Percentiles rank a stretch among this genome's conserved stretches.
phyloP scores from a whole-genome alignment of 768 basidiomycete genomes.

The Rhodotorula kratochvilovae region DNA sequence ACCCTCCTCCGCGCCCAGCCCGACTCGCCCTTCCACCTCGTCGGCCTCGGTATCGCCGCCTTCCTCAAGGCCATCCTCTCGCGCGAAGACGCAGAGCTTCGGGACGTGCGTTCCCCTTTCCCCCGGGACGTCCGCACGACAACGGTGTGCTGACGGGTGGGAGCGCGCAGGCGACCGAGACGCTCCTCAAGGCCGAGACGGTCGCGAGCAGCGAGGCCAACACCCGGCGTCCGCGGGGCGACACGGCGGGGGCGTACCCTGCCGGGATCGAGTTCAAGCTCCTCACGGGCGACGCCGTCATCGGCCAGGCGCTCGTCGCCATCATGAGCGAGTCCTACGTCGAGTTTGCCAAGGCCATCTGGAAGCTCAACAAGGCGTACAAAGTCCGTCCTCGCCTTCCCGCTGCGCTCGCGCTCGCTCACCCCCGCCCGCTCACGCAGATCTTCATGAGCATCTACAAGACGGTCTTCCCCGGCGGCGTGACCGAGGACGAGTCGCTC shows the following conservation, averaged over 20 bases:
- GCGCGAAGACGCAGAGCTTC: constrained; percentile 29
- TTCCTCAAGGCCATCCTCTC: constrained; percentile 26
- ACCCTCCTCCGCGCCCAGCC: background rate
- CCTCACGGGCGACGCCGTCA: constrained; percentile 17
- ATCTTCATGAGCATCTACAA: background rate
- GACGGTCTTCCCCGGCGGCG: constrained; percentile 30
- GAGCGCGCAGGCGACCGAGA: constrained; percentile 5
- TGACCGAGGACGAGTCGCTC: constrained; percentile 27
- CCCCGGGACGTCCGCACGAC: too few species aligned
- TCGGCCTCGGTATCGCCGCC: constrained; percentile 20
- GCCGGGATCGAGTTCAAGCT: constrained; percentile 30
- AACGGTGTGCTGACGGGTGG: background rate
- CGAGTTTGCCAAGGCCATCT: constrained; percentile 29
- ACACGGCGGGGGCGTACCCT: constrained; percentile 15
- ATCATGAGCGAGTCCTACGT: constrained; percentile 28
- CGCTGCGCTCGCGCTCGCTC: background rate
- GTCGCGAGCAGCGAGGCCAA: constrained; percentile 2
- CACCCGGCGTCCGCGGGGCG: constrained; percentile 10
- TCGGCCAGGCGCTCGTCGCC: constrained; percentile 24
- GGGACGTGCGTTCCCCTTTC: background rate
- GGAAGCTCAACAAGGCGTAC: constrained; percentile 35
- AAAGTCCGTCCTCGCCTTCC: background rate
- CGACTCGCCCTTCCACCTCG: constrained; percentile 4
- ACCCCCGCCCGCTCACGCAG: background rate
- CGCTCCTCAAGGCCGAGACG: constrained; percentile 14